A percentile compares a stretch with the other conserved stretches of the same genome.
Conservation (phyloP, 1,284 basidiomycete species). For the Microbotryum violaceum region DNA sequence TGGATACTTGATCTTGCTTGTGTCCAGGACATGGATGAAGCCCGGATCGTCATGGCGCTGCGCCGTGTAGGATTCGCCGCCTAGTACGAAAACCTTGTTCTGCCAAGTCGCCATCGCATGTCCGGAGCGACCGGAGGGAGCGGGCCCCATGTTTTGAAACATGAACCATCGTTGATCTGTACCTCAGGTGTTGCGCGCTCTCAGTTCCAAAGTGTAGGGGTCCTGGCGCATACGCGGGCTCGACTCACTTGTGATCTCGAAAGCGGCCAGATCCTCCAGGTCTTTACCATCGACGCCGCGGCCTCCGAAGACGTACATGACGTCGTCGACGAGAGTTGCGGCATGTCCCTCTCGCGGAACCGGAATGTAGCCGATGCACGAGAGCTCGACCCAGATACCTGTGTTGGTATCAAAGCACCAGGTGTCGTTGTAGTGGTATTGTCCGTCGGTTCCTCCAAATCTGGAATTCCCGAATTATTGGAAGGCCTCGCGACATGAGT, state of each 20-base stretch:
- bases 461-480: conserved; percentile 44
- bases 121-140: conserved; percentile 81
- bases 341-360: conserved; percentile 95
- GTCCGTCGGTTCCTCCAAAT: conserved; percentile 96
- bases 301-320: conserved; percentile 96
- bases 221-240: background rate
- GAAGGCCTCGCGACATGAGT: background rate
- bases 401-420: conserved; percentile 88
- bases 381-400: conserved; percentile 80
- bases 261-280: conserved; percentile 86
- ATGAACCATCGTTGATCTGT: conserved; percentile 79
- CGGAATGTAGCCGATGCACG: conserved; percentile 96
- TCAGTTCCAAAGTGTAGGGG: background rate
- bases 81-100: conserved; percentile 81
- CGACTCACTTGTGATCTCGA: conserved; percentile 83
- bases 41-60: conserved; percentile 54
- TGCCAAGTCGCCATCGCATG: conserved; percentile 91
- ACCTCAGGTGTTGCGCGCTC: conserved; percentile 34
- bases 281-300: conserved; percentile 96
- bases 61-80: conserved; percentile 76
- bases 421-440: conserved; percentile 99
- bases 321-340: conserved; percentile 92
- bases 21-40: conserved; percentile 82
- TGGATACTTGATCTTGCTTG: conserved; percentile 92
- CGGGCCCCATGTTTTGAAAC: conserved; percentile 99